phyloP scores from a whole-genome alignment of 805 yeast genomes.

The Zygosaccharomyces bailii region DNA sequence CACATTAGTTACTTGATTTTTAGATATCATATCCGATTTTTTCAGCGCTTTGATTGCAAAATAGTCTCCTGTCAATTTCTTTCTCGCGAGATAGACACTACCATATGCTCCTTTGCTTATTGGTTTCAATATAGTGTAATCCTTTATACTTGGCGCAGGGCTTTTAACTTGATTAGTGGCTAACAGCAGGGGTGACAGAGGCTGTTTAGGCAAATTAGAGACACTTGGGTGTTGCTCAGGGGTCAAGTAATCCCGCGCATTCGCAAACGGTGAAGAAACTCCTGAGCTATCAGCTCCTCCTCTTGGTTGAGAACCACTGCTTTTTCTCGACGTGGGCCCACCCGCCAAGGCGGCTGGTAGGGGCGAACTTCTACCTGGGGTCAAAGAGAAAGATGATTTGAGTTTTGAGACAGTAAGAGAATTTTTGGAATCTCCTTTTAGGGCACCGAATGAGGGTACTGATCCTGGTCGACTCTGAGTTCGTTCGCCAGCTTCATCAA shows the following conservation, averaged over 20 bases:
- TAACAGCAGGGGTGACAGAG: slow-evolving; percentile 74
- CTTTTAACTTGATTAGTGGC: slow-evolving; percentile 56
- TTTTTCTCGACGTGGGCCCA: slow-evolving; percentile 46
- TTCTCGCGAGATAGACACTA: slow-evolving; percentile 80
- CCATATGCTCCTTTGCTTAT: slow-evolving; percentile 98
- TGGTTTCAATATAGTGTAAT: slow-evolving; percentile 87
- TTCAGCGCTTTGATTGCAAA: slow-evolving; percentile 90
- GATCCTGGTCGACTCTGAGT: slow-evolving; percentile 8
- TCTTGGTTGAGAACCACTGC: slow-evolving; percentile 32
- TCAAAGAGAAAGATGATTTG: slow-evolving; percentile 31
- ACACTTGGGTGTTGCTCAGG: slow-evolving; percentile 33
- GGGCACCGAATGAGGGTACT: slow-evolving; percentile 9
- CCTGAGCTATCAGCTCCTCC: slow-evolving; percentile 43
- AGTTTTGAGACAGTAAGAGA: slow-evolving; percentile 21
- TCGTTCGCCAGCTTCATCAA: slow-evolving; percentile 5
- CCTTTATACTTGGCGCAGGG: slow-evolving; percentile 70
- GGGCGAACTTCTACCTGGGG: slow-evolving; percentile 58
- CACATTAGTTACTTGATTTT: slow-evolving; percentile 93
- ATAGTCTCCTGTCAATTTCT: slow-evolving; percentile 86
- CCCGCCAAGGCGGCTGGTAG: slow-evolving; percentile 32
- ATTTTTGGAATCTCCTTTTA: slow-evolving; percentile 16
- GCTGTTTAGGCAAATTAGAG: slow-evolving; percentile 47
- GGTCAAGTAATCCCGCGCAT: slow-evolving; percentile 43
- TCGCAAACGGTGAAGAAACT: slow-evolving; percentile 50
- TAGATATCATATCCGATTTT: slow-evolving; percentile 94